Percentiles rank a stretch among this genome's conserved stretches.
Conservation (phyloP, 306 rosid species). For the Trifolium fragiferum region DNA sequence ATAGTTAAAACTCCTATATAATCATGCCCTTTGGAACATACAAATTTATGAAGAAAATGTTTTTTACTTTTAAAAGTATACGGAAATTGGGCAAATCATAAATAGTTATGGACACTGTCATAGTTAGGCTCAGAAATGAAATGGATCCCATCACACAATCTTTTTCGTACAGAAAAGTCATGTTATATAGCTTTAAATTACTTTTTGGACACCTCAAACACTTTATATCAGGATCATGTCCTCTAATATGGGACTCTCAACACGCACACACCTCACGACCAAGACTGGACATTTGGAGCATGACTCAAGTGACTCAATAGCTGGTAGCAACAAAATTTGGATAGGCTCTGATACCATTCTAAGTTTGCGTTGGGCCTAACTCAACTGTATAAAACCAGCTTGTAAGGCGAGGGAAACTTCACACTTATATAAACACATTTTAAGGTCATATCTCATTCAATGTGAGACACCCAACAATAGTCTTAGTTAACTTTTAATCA, state of each 20-base stretch:
- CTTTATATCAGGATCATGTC: neutral
- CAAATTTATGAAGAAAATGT: neutral
- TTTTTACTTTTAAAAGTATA: slow-evolving; percentile 9
- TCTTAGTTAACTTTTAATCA: neutral
- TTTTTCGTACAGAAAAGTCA: too few species aligned
- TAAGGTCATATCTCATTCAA: neutral
- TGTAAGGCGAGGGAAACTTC: neutral
- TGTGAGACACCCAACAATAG: neutral
- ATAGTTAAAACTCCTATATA: too few species aligned
- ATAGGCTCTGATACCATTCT: neutral
- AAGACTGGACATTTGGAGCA: neutral
- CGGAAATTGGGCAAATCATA: neutral
- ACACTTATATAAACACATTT: neutral
- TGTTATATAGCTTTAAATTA: too few species aligned
- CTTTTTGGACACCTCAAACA: slow-evolving; percentile 4
- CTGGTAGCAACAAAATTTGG: neutral
- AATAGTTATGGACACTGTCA: slow-evolving; percentile 8
- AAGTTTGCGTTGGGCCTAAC: neutral
- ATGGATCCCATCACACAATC: neutral
- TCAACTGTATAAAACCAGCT: neutral
- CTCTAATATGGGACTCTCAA: neutral
- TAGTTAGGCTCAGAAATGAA: neutral
- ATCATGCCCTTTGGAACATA: neutral
- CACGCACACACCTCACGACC: neutral
- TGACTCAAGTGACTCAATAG: neutral